Percentiles rank a stretch among this genome's conserved stretches.
Evolutionary conservation across 495 filamentous ascomycete species (phyloP).

Genomic region (Aspergillus saccharolyticus): DNA sequence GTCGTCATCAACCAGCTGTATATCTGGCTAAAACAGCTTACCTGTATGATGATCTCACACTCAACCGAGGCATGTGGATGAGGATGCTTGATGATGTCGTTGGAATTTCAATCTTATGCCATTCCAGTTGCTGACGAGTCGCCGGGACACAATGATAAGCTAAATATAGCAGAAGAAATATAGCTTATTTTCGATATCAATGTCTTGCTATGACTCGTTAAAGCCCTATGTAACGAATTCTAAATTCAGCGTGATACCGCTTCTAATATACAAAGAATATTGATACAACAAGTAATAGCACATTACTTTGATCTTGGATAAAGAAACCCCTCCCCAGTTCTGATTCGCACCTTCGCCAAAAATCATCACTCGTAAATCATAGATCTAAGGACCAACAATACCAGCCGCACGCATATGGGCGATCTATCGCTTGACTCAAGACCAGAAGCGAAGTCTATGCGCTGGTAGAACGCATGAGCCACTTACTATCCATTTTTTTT

Average conservation of each 20-base stretch:
- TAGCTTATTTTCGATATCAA: neutral
- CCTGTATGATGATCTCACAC: neutral
- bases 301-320: neutral
- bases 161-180: neutral
- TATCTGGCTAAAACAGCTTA: neutral
- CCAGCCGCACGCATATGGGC: neutral
- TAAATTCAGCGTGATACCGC: neutral
- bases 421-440: neutral
- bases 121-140: neutral
- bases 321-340: neutral
- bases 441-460: neutral
- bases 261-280: neutral
- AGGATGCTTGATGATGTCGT: neutral
- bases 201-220: neutral
- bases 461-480: neutral
- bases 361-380: constrained; percentile 2
- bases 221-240: neutral
- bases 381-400: neutral
- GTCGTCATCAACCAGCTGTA: neutral
- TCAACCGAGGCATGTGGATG: neutral
- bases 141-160: too few relatives aligned
- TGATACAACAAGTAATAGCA: neutral
- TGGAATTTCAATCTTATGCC: neutral
- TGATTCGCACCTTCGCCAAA: neutral
- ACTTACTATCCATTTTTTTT: neutral